Evolutionary conservation across 176 grass and related monocot genomes (phyloP), one percentile per base, ranked within the genome.

Genomic region (Pontederia crassipes): DNA sequence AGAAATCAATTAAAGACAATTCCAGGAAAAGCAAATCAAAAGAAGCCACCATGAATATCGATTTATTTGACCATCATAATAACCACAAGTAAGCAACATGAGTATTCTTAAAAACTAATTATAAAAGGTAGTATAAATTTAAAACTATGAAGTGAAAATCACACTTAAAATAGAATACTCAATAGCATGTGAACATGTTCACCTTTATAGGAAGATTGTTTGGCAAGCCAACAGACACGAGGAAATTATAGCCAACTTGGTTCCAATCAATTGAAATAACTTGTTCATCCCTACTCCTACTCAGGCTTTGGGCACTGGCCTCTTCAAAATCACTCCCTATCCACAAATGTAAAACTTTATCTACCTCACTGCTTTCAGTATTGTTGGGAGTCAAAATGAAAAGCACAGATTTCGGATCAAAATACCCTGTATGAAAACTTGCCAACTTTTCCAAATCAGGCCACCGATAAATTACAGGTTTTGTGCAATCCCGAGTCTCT

Each of bases 351-450:
- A 64, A 46, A 49, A 49, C 15, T 10, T 20, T 40, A 64, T 20
- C 61, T 28, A 4, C n/a, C 16, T 64, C 46, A 26, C 61, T 10
- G 24, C n/a, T 49, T 15, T 12, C 9, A 54, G 49, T 82, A 24
- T 54, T 58, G 79, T 77, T 73, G 59, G 74, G 65, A 86, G 60
- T 62, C 62, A 98, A 67, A 69, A 92, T 86, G 78, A 98, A 76
- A 59, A 88, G 83, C 82, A 89, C 93, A 45, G 81, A 78, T 72
- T 86, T 88, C 1, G 84, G 69, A 60, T 98, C 93, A 69, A 92
- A 71, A 83, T 88, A 73, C 48, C 86, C 76, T 11, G 17, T 80
- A 47, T 79, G 48, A 47, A 85, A 83, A 55, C 65, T 72, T 70
- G 62, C 74, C 61, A 92, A 61, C 63, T 92, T 82, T 72, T 89